phyloP scores from a whole-genome alignment of 2,329 filamentous ascomycete species.

The Fusarium robinianum region DNA sequence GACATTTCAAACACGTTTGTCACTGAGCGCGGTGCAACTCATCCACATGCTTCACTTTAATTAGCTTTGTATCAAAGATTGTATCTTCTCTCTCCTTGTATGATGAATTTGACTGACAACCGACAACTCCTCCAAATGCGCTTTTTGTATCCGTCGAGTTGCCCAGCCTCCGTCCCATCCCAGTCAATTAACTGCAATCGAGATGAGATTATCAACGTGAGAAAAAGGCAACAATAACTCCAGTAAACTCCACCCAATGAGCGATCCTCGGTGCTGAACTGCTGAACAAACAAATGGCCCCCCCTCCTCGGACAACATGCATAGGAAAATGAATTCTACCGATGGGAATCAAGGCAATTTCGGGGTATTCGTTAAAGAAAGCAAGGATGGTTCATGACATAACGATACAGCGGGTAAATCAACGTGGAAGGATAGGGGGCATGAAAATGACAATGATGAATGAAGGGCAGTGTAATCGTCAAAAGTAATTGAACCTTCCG shows the following conservation, averaged over 20 bases:
- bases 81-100: too few relatives aligned
- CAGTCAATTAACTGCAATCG: background rate
- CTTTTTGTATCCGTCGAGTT: background rate
- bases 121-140: slow-evolving; percentile 9
- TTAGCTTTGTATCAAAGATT: too few relatives aligned
- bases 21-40: too few relatives aligned
- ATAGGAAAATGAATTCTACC: slow-evolving; percentile 8
- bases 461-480: background rate
- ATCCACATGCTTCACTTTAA: too few relatives aligned
- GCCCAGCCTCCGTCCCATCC: background rate
- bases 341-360: slow-evolving; percentile 24
- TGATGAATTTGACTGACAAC: too few relatives aligned
- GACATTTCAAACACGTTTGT: too few relatives aligned
- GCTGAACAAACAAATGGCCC: too few relatives aligned
- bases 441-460: background rate
- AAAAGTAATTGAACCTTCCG: background rate
- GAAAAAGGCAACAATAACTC: slow-evolving; percentile 17
- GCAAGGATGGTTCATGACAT: slow-evolving; percentile 12
- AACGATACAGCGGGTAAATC: slow-evolving; percentile 3
- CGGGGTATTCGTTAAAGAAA: slow-evolving; percentile 31
- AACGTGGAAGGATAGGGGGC: background rate
- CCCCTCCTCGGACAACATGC: background rate
- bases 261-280: too few relatives aligned
- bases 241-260: slow-evolving; percentile 30
- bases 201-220: too few relatives aligned